Base-by-base conservation (phyloP, 129 eudicot genomes). In the Flaveria linearis region DNA sequence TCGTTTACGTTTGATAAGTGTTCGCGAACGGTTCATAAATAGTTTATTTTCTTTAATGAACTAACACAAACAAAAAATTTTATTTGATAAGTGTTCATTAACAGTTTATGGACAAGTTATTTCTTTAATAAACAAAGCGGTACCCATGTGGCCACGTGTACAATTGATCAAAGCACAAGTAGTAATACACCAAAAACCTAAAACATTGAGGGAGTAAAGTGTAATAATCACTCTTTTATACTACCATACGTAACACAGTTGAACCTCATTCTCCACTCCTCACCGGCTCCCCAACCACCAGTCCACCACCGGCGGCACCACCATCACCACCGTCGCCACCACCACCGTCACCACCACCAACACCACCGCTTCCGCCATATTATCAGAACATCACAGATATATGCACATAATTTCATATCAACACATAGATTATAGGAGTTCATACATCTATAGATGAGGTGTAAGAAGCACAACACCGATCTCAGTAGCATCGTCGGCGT, bases 381-480 rank as follows among this genome's bases (percentile, higher is more conserved):
- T 60, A 26, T 22, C 25, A 5, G 4, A n/a, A 69, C 41, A 20
- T 0, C 49, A 36, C 9, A 58, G 51, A 15, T 70, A 69, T 28
- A 28, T 61, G 71, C 26, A 58, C 71, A 46, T 8, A 69, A 50
- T 17, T 68, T 28, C 50, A 64, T 36, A 64, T 33, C 2, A 36
- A 14, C 33, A 30, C 23, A 64, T 9, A 64, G 3, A 28, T 26
- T 26, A 26, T 26, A 61, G 22, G 1, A 30, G 15, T 22, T 15
- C 46, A 58, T 61, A 78, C 60, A 70, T 39, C 17, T 26, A 60
- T 73, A 78, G 70, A 91, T 88, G 93, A 91, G 82, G 89, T 91
- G 97, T 65, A 83, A 76, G 73, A 88, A 88, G 62, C 97, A 91
- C 82, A 50, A n/a, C 28, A 66, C 82, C 79, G 97, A 91, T 82